Conservation (phyloP, 2,329 filamentous ascomycete species). For the Penicillium sp. region DNA sequence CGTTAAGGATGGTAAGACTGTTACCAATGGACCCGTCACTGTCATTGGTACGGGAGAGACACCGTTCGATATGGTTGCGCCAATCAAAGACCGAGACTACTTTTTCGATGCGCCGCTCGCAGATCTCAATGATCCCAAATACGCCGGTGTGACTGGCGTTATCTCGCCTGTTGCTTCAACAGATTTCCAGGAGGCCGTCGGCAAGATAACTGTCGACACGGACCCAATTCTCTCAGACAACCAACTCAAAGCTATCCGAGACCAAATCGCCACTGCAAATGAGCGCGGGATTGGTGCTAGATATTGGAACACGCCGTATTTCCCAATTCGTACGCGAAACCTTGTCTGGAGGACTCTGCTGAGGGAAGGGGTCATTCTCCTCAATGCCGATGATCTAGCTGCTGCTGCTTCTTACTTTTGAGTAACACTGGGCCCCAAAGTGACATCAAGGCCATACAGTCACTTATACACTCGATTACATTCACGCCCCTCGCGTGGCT, state of each 20-base stretch:
- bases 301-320: conserved; percentile 64
- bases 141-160: conserved; percentile 46
- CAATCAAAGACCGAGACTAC: conserved; percentile 49
- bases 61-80: conserved; percentile 48
- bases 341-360: conserved; percentile 57
- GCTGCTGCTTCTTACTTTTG: conserved; percentile 45
- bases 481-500: not conserved
- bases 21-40: conserved; percentile 55
- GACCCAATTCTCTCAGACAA: conserved; percentile 28
- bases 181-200: conserved; percentile 47
- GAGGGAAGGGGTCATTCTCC: conserved; percentile 57
- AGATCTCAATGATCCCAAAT: conserved; percentile 40
- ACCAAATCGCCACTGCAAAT: conserved; percentile 55
- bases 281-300: conserved; percentile 57
- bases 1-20: conserved; percentile 45
- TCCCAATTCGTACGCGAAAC: conserved; percentile 59
- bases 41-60: conserved; percentile 62
- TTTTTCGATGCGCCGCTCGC: conserved; percentile 61
- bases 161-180: conserved; percentile 57
- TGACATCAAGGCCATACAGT: not conserved
- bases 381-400: conserved; percentile 64
- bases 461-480: not conserved
- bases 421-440: not conserved
- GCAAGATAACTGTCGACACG: conserved; percentile 39
- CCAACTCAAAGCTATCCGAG: conserved; percentile 52